A percentile compares a stretch with the other conserved stretches of the same genome.
phyloP scores from a whole-genome alignment of 352 stramenopile species.

The Phytophthora tentaculata region DNA sequence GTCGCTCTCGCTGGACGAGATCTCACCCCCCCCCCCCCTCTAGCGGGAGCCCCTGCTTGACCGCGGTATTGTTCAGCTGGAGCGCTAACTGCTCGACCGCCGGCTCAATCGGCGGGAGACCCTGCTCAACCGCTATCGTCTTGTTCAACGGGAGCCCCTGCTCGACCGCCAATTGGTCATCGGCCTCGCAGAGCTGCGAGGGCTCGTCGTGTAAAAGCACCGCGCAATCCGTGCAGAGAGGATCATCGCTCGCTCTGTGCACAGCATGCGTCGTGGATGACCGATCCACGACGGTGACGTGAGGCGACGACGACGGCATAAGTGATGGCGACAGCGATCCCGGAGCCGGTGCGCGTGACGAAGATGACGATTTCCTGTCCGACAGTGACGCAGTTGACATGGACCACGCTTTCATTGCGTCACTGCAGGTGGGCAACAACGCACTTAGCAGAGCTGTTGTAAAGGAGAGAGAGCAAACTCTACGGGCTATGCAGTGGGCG shows the following conservation, averaged over 20 bases:
- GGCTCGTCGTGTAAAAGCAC: neutral
- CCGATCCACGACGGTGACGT: neutral
- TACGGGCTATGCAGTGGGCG: constrained; percentile 10
- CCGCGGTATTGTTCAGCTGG: neutral
- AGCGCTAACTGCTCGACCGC: neutral
- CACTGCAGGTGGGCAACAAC: constrained; percentile 1
- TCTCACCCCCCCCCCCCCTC: too few relatives aligned
- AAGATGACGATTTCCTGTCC: constrained; percentile 1
- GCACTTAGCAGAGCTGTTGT: neutral
- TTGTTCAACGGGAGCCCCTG: too few relatives aligned
- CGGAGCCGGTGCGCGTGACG: too few relatives aligned
- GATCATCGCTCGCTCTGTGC: neutral
- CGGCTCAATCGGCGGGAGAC: too few relatives aligned
- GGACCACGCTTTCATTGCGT: constrained; percentile 10
- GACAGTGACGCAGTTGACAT: neutral
- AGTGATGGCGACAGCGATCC: neutral
- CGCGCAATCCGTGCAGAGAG: neutral
- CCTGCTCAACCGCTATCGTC: too few relatives aligned
- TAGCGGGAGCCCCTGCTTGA: neutral
- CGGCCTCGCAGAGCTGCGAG: neutral
- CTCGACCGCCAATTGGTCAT: neutral
- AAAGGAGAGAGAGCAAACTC: neutral
- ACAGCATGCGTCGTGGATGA: neutral
- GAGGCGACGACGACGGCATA: neutral
- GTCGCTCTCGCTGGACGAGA: neutral